phyloP scores from a whole-genome alignment of 2,329 filamentous ascomycete species.

The Zarea fungicola region DNA sequence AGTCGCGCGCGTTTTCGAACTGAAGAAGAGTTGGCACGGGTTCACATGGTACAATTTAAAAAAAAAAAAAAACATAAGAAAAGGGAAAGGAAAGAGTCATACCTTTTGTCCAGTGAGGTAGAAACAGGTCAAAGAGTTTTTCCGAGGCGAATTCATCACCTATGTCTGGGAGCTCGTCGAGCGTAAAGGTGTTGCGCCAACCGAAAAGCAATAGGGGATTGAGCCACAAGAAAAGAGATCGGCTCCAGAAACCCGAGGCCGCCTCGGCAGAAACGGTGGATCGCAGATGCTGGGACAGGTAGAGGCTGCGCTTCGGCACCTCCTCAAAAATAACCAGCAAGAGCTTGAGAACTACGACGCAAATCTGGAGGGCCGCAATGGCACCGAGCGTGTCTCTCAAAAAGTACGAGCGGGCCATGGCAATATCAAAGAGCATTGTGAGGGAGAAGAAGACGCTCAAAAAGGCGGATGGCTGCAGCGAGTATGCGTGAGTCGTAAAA shows the following conservation, averaged over 20 bases:
- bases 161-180: not conserved
- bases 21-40: no score
- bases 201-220: not conserved
- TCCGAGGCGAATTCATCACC: not conserved
- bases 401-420: not conserved
- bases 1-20: not conserved
- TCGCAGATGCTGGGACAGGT: not conserved
- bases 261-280: not conserved
- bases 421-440: not conserved
- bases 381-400: not conserved
- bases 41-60: no score
- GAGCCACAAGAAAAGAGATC: slow-evolving; percentile 3
- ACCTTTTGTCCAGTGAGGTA: not conserved
- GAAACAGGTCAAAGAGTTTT: not conserved
- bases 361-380: not conserved
- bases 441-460: not conserved
- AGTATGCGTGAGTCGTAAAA: not conserved
- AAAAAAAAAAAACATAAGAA: no score
- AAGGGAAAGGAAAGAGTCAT: not conserved
- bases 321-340: not conserved
- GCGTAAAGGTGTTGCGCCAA: not conserved
- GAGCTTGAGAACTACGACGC: not conserved
- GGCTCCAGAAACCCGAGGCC: not conserved
- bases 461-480: not conserved
- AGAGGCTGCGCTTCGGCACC: not conserved